These are phyloP conservation scores for Penicillium sumatraense DNA, from an alignment of 2,329 filamentous ascomycete genomes.

Conservation along the genomic window DNA sequence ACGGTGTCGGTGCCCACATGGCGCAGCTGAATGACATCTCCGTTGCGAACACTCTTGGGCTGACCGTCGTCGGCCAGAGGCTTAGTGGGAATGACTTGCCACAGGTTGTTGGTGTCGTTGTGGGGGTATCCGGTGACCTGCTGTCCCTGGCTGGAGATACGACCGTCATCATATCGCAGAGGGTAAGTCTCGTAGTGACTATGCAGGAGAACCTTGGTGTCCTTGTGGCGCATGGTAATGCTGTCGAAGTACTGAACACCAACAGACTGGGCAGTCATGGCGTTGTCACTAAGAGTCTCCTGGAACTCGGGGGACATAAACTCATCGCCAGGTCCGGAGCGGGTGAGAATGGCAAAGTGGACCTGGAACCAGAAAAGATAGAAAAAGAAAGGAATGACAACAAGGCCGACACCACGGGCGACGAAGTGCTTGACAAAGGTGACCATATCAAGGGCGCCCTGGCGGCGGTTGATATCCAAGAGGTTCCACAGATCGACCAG, in stretches of 20 bases:
- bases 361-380: conserved; percentile 99
- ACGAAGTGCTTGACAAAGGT: conserved; percentile 88
- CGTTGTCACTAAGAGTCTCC: conserved; percentile 92
- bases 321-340: conserved; percentile 93
- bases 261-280: conserved; percentile 85
- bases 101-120: conserved; percentile 98
- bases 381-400: conserved; percentile 92
- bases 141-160: conserved; percentile 95
- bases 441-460: conserved; percentile 76
- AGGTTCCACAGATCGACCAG: conserved; percentile 94
- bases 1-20: conserved; percentile 85
- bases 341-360: conserved; percentile 86
- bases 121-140: conserved; percentile 98
- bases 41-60: conserved; percentile 74
- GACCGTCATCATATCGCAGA: conserved; percentile 93
- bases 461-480: conserved; percentile 82
- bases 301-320: conserved; percentile 99
- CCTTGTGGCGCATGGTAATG: conserved; percentile 91
- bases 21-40: conserved; percentile 82
- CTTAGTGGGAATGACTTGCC: conserved; percentile 81
- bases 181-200: conserved; percentile 90
- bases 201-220: conserved; percentile 95
- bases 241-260: conserved; percentile 88
- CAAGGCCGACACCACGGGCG: conserved; percentile 82
- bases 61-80: conserved; percentile 57